Evolutionary conservation across 257 asterid genomes (phyloP), one percentile per base, ranked within the genome.

Genomic region (Salvia rosmarinus): DNA sequence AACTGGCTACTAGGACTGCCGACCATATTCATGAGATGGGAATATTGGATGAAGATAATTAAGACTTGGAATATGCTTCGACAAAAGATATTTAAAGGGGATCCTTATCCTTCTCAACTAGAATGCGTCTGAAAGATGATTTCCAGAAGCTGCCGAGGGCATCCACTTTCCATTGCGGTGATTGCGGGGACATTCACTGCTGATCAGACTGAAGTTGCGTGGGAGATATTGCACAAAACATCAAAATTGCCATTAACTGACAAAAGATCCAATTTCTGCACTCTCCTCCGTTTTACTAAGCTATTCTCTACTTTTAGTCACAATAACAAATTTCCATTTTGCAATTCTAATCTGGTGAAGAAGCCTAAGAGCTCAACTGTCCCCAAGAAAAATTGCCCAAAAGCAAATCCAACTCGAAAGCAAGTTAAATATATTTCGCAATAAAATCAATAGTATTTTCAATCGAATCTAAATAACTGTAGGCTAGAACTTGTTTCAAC

Each of bases 241-340:
- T 64, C 1, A 13, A 12, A 3, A 6, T 30, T 5, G 56, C 7
- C n/a, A n/a, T n/a, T n/a, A n/a, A n/a, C n/a, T n/a, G n/a, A n/a
- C n/a, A 44, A 65, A 64, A 65, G 52, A 42, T 54, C 20, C 51
- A 21, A 54, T 54, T 65, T 63, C 9, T 12, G 23, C 42, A 72
- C 9, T 9, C 49, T 43, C 55, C 20, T 56, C 40, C 52, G 25
- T 16, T 69, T 56, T 10, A 70, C 55, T 25, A 49, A 35, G 11
- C 20, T 14, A 17, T 61, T 50, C 17, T 13, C 43, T 42, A 23
- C 11, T 21, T 32, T 34, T 3, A 21, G 12, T 37, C 11, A 9
- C 40, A n/a, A 52, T 16, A 54, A 43, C 10, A 32, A 54, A 63
- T 1, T 9, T 0, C 23, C 12, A 4, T 19, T n/a, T 20, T 46